Conservation (phyloP, 441 rosid species). For the Populus hybrid region DNA sequence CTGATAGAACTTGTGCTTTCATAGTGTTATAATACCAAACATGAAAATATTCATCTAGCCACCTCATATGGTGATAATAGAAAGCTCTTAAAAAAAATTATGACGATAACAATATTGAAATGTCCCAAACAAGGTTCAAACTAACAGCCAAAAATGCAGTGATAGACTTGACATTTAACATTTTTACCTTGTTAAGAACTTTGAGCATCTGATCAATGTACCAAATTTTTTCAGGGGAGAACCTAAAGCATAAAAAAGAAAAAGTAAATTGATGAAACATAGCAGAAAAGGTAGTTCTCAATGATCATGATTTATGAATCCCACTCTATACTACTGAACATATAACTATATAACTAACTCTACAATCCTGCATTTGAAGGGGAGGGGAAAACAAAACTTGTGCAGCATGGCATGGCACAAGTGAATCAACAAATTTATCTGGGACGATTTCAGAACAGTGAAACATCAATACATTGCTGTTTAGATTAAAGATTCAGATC, state of each 20-base stretch:
- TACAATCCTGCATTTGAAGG: neutral
- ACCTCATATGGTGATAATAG: neutral
- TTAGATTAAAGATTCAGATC: neutral
- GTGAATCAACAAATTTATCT: neutral
- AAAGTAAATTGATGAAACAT: neutral
- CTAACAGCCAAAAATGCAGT: neutral
- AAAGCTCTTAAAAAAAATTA: neutral
- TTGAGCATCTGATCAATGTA: constrained; percentile 99
- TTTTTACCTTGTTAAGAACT: constrained; percentile 93
- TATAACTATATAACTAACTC: neutral
- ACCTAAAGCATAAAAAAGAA: constrained; percentile 52
- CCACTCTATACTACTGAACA: neutral
- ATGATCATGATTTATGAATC: neutral
- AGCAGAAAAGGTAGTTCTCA: constrained; percentile 5
- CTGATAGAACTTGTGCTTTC: neutral
- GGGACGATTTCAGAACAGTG: neutral
- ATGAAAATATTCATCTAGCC: neutral
- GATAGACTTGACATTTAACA: constrained; percentile 17
- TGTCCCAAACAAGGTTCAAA: constrained; percentile 4
- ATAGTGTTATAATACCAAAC: neutral
- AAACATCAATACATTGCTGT: neutral
- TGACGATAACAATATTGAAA: neutral
- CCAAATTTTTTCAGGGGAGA: constrained; percentile 95
- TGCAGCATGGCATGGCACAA: neutral
- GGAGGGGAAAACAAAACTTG: neutral